Evolutionary conservation across 176 grass and related monocot species (phyloP), one percentile per base, ranked within the genome.

Genomic region (Oryza nivara): DNA sequence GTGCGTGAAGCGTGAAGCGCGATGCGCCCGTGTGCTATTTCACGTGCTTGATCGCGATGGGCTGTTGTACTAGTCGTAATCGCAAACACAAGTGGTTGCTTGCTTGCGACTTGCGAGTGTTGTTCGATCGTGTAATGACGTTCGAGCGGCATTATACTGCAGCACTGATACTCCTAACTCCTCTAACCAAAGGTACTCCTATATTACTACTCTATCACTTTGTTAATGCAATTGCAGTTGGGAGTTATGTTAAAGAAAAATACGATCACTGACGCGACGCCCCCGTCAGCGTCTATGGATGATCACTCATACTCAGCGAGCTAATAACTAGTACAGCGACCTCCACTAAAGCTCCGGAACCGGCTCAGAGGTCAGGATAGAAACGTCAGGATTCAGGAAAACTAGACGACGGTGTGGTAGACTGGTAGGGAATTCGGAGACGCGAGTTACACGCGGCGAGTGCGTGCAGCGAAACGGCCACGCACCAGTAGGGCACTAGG

Each of bases 401-500:
- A 68, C 46, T 16, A 13, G 26, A 9, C 9, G 58, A 9, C 9
- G 58, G 76, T 41, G 3, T 41, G 3, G 54, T 9, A 9, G 15
- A 15, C 35, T 41, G 3, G 19, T 9, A n/a, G 15, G 22, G 48
- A 61, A 25, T 17, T 7, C 12, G 14, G 26, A 11, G 60, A 34
- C 78, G n/a, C 88, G 83, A 82, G 79, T 5, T 79, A 79, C 83
- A 78, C 67, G 73, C 47, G 67, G 46, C 54, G 54, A 56, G 54
- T 58, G 45, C 26, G 63, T 80, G 81, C 47, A 9, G 25, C 46
- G 34, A 20, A 2, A 41, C 51, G 52, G 19, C 54, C 68, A 34
- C 40, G 4, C 65, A 43, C 40, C 6, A 40, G 38, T 8, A 41
- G 7, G 40, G 40, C 63, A 70, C 76, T 52, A n/a, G 4, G 28